Base-by-base conservation (phyloP, 257 asterid genomes). In the Leonotis leonurus region DNA sequence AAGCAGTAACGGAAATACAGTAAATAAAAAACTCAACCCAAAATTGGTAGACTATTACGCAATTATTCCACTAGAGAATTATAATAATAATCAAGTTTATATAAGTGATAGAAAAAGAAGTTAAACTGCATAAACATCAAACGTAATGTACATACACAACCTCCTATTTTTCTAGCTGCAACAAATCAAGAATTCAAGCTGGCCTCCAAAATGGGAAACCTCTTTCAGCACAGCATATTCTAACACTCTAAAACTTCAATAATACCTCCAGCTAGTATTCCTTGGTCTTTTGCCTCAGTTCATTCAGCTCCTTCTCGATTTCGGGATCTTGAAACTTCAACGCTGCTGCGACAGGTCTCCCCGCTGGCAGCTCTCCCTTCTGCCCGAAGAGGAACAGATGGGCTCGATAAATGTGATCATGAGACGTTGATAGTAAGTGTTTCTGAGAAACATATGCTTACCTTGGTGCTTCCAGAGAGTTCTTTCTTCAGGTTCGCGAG, bases 331-430 rank as follows among this genome's bases (percentile, higher is more conserved):
- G 89, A 75, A 80, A 87, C 62, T 89, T 87, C 46, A 80, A 70
- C 0, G 84, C 68, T 2, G 78, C 71, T 24, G 80, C 33, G 22
- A 80, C 75, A 0, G 89, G 67, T 9, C 97, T 89, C 39, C 99
- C 97, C 0, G 90, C 71, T 18, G 99, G 99, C 62, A 93, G 96
- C 70, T 89, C 97, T 61, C 97, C 97, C 77, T 89, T 93, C 99
- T 86, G 90, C 60, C 30, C 24, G 52, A 37, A 59, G 67, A 58
- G 37, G 53, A 29, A 35, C 35, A 18, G 40, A 29, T 6, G 10
- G 21, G 59, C 59, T 32, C 52, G n/a, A n/a, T 16, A 22, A 27
- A 40, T 5, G 32, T 36, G 49, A 24, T 62, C 35, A 1, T 7
- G 18, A 18, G 8, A 30, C 45, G 10, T 14, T 53, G 56, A 25